phyloP scores from a whole-genome alignment of 2,329 filamentous ascomycete genomes.

The Aspergillus sp. region DNA sequence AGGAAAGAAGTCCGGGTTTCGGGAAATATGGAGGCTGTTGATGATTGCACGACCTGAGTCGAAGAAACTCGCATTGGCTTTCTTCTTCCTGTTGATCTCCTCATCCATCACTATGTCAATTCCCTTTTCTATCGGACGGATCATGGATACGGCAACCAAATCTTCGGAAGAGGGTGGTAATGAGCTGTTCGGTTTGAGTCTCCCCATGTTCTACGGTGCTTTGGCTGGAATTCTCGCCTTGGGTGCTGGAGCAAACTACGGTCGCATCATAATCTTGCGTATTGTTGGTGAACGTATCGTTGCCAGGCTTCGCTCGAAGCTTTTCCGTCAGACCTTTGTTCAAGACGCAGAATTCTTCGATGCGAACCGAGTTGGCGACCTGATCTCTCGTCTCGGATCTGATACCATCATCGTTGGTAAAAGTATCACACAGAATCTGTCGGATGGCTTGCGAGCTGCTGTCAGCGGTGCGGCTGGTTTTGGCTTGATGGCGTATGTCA shows the following conservation, averaged over 20 bases:
- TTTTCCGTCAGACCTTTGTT: conserved; percentile 89
- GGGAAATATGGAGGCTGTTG: conserved; percentile 80
- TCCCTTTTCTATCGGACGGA: conserved; percentile 92
- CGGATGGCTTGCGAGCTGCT: conserved; percentile 84
- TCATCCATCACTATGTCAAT: conserved; percentile 94
- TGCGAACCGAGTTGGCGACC: conserved; percentile 90
- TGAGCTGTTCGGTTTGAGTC: conserved; percentile 74
- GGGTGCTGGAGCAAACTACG: conserved; percentile 88
- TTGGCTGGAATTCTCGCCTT: conserved; percentile 72
- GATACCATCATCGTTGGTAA: conserved; percentile 98
- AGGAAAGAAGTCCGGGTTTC: conserved; percentile 55
- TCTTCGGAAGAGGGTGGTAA: conserved; percentile 57
- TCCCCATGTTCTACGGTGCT: conserved; percentile 82
- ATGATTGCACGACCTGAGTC: conserved; percentile 85
- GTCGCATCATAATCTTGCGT: conserved; percentile 84
- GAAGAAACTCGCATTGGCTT: conserved; percentile 71
- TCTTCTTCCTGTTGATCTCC: conserved; percentile 80
- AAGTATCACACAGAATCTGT: conserved; percentile 95
- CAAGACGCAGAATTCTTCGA: conserved; percentile 99
- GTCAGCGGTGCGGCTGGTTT: conserved; percentile 90
- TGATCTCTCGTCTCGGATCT: conserved; percentile 91
- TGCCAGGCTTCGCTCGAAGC: conserved; percentile 76
- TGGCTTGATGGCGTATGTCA: conserved; percentile 92
- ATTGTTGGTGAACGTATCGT: conserved; percentile 96
- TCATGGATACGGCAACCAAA: conserved; percentile 85